Evolutionary conservation across 1,284 basidiomycete species (phyloP).

Genomic region (Ustilago hordei): DNA sequence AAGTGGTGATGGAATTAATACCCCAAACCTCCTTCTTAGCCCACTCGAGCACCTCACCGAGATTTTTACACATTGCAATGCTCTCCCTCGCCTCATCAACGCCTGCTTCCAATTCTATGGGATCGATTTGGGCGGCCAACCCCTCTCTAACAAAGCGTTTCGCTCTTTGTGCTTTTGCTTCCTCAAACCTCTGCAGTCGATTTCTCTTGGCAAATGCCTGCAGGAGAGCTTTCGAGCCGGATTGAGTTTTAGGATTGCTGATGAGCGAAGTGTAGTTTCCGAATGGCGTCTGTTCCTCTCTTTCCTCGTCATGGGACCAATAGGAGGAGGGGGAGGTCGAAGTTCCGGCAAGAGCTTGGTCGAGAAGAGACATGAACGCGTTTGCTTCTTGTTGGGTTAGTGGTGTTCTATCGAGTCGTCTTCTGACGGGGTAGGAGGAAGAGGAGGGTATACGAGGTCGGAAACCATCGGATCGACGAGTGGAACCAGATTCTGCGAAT

Average conservation of each 20-base stretch:
- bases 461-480: slow-evolving; percentile 30
- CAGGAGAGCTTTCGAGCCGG: slow-evolving; percentile 23
- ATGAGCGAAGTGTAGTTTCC: slow-evolving; percentile 44
- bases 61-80: slow-evolving; percentile 48
- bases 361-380: slow-evolving; percentile 41
- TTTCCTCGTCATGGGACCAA: background rate
- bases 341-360: slow-evolving; percentile 31
- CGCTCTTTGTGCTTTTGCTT: slow-evolving; percentile 17
- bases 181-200: slow-evolving; percentile 27
- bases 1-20: background rate
- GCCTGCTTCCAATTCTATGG: slow-evolving; percentile 41
- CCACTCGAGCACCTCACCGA: slow-evolving; percentile 42
- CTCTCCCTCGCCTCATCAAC: slow-evolving; percentile 51
- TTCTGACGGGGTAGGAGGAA: slow-evolving; percentile 7
- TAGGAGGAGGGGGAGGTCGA: slow-evolving; percentile 3
- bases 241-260: slow-evolving; percentile 27
- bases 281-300: slow-evolving; percentile 24
- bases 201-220: slow-evolving; percentile 44
- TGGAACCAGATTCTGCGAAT: slow-evolving; percentile 32
- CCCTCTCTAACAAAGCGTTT: slow-evolving; percentile 38
- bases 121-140: slow-evolving; percentile 36
- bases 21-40: slow-evolving; percentile 52
- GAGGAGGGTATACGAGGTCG: slow-evolving; percentile 8
- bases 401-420: slow-evolving; percentile 32
- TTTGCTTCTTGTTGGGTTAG: slow-evolving; percentile 45